Conservation (phyloP, 1,139 yeast genomes). For the Debaryomyces udenii region DNA sequence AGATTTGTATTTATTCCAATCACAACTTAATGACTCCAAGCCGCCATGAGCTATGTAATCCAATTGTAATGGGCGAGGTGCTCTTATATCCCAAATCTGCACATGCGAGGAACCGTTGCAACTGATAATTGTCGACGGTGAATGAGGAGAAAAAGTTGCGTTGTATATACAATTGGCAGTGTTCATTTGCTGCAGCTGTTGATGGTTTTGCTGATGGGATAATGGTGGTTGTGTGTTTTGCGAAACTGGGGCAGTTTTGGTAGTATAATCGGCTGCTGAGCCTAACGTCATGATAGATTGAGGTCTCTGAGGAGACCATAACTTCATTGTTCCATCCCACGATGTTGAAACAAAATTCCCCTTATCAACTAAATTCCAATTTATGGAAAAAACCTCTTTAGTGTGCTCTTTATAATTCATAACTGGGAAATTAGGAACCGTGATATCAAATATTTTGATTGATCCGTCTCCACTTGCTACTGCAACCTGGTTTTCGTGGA, state of each 20-base stretch:
- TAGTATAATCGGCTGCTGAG: slow-evolving; percentile 38
- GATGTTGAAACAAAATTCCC: slow-evolving; percentile 71
- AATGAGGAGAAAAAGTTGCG: slow-evolving; percentile 85
- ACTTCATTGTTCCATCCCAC: slow-evolving; percentile 89
- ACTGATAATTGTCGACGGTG: slow-evolving; percentile 68
- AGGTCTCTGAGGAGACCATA: slow-evolving; percentile 67
- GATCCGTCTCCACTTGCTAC: slow-evolving; percentile 92
- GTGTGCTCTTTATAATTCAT: slow-evolving; percentile 78
- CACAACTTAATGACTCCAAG: slow-evolving; percentile 76
- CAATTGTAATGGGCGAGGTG: slow-evolving; percentile 61
- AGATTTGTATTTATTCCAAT: slow-evolving; percentile 88
- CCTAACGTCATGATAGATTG: slow-evolving; percentile 62
- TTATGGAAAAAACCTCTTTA: slow-evolving; percentile 83
- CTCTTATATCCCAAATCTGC: slow-evolving; percentile 83
- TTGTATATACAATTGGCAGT: slow-evolving; percentile 67
- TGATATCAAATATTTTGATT: slow-evolving; percentile 76
- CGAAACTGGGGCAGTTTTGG: slow-evolving; percentile 26
- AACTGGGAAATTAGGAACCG: slow-evolving; percentile 70
- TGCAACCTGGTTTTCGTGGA: slow-evolving; percentile 81
- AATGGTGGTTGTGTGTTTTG: slow-evolving; percentile 34
- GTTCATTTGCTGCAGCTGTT: slow-evolving; percentile 28
- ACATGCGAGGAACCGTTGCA: slow-evolving; percentile 81
- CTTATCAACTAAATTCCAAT: slow-evolving; percentile 87
- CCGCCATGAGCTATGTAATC: slow-evolving; percentile 78
- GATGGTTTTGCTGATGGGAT: slow-evolving; percentile 36